A percentile compares a stretch with the other conserved stretches of the same genome.
Evolutionary conservation across 495 filamentous ascomycete species (phyloP).

Genomic region (Lophiostoma macrostomum): DNA sequence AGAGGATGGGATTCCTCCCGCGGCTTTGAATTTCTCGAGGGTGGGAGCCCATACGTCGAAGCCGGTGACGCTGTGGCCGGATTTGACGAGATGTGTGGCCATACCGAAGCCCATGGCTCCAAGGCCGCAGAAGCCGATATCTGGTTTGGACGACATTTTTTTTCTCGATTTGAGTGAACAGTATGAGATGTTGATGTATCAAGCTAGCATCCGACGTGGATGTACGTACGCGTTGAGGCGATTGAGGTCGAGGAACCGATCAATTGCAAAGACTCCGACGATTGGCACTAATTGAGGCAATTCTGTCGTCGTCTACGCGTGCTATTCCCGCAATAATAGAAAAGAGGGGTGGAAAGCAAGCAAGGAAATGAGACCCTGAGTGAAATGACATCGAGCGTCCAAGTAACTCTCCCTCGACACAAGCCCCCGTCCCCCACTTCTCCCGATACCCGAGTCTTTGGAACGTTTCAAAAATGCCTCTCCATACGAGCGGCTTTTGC

Average conservation of each 20-base stretch:
- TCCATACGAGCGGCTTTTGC: background rate
- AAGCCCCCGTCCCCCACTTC: background rate
- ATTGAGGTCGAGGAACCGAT: no score
- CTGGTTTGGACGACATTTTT: constrained; percentile 37
- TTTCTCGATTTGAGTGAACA: background rate
- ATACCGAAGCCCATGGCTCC: constrained; percentile 89
- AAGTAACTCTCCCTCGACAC: no score
- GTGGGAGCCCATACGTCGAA: constrained; percentile 75
- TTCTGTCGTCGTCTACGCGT: no score
- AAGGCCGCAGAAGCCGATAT: constrained; percentile 75
- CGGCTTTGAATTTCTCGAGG: constrained; percentile 64
- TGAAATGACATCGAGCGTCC: no score
- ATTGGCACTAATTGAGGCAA: no score
- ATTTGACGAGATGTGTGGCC: constrained; percentile 71
- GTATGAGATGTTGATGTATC: background rate
- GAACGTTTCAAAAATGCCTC: background rate
- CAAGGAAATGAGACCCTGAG: no score
- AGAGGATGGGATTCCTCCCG: constrained; percentile 59
- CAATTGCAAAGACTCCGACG: no score
- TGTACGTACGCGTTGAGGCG: no score
- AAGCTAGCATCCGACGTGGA: no score
- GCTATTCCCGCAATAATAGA: no score
- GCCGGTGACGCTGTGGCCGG: constrained; percentile 65
- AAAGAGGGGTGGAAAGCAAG: no score
- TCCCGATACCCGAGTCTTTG: no score